Percentiles rank a stretch among this genome's conserved stretches.
Evolutionary conservation across 177 flowering plant genomes (phyloP).

Genomic region (Telopea speciosissima): DNA sequence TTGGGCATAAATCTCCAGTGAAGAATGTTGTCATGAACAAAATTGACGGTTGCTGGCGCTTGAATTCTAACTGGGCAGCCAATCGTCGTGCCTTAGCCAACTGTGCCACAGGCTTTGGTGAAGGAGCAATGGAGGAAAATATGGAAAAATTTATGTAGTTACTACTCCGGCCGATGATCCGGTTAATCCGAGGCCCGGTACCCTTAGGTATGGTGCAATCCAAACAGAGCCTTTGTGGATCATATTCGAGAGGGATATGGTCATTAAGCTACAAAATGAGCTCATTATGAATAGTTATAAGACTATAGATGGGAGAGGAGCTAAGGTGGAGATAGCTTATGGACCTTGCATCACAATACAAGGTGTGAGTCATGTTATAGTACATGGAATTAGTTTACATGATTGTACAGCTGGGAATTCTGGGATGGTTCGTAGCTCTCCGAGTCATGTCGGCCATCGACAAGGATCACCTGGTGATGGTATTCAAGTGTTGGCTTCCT

Average conservation of each 20-base stretch:
- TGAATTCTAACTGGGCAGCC: neutral
- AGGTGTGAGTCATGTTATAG: slow-evolving; percentile 55
- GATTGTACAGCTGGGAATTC: slow-evolving; percentile 51
- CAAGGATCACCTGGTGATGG: slow-evolving; percentile 58
- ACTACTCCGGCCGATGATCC: neutral
- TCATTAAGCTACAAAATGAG: neutral
- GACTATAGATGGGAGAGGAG: slow-evolving; percentile 55
- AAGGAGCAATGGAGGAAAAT: neutral
- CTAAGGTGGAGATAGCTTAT: slow-evolving; percentile 53
- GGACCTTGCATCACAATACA: slow-evolving; percentile 71
- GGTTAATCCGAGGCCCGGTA: neutral
- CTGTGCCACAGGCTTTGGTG: neutral
- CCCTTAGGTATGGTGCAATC: neutral
- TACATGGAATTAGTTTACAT: slow-evolving; percentile 65
- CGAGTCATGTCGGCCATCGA: slow-evolving; percentile 44
- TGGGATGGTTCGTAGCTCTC: slow-evolving; percentile 40
- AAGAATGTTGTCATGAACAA: no score
- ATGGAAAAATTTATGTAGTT: neutral
- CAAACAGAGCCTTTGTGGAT: neutral
- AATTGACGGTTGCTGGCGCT: neutral
- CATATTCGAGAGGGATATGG: neutral
- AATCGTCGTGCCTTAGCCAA: neutral
- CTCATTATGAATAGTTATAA: neutral
- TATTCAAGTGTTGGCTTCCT: slow-evolving; percentile 39
- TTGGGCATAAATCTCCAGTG: no score